Evolutionary conservation across 208 protist species (phyloP).

Genomic region (Pavlovales sp.): DNA sequence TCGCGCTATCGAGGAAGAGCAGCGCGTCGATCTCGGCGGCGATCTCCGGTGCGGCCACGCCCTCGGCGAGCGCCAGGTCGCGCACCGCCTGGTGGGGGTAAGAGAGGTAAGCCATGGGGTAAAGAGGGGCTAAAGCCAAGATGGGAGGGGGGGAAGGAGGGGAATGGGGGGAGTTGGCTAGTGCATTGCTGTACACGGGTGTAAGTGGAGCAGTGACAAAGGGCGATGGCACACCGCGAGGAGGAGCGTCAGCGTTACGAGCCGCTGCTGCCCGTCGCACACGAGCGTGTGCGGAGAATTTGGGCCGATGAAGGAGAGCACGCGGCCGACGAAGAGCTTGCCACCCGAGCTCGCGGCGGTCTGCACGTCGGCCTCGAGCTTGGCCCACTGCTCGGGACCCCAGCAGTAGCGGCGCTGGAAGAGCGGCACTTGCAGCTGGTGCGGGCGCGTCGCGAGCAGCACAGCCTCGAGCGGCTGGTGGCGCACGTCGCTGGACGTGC

Average conservation of each 20-base stretch:
- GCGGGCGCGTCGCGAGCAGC: neutral
- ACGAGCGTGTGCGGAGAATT: neutral
- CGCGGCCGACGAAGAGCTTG: neutral
- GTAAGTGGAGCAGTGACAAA: too few relatives aligned
- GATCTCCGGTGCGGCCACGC: neutral
- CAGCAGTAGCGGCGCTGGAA: slow-evolving; percentile 37
- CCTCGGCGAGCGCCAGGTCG: neutral
- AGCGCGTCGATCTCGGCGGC: neutral
- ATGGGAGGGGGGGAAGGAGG: too few relatives aligned
- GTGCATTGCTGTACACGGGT: too few relatives aligned
- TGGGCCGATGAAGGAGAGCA: neutral
- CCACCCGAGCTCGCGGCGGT: neutral
- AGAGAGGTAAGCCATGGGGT: too few relatives aligned
- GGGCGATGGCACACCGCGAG: too few relatives aligned
- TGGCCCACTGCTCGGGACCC: neutral
- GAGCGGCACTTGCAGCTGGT: slow-evolving; percentile 1
- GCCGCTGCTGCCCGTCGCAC: slow-evolving; percentile 30
- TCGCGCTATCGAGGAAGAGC: neutral
- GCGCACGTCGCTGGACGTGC: neutral
- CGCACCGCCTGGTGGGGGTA: too few relatives aligned
- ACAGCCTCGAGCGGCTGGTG: neutral
- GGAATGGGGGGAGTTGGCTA: too few relatives aligned
- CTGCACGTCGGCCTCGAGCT: neutral
- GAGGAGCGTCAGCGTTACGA: neutral
- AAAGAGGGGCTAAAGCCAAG: too few relatives aligned